Percentiles rank a stretch among this genome's conserved stretches.
Evolutionary conservation across 2,329 filamentous ascomycete species (phyloP).

Genomic region (Sporothrix pseudoabietina): DNA sequence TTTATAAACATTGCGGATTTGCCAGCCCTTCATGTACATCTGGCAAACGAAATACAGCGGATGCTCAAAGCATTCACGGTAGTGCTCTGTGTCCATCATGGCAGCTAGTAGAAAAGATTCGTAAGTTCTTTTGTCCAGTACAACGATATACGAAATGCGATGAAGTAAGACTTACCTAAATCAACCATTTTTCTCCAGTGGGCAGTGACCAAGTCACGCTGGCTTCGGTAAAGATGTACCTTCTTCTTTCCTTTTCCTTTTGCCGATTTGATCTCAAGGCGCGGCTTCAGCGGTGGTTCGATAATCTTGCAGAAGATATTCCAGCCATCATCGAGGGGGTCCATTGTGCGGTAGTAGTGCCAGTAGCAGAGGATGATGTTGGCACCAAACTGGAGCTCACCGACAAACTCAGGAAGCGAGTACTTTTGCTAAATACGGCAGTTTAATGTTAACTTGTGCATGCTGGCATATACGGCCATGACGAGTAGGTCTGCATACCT

Average conservation of each 20-base stretch:
- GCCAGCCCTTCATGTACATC: conserved; percentile 50
- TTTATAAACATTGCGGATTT: conserved; percentile 27
- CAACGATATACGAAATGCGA: not conserved
- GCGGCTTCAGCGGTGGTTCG: conserved; percentile 14
- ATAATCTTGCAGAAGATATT: conserved; percentile 36
- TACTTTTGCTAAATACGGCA: conserved; percentile 40
- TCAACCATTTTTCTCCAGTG: conserved; percentile 39
- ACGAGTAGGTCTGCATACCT: conserved; percentile 17
- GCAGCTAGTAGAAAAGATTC: not conserved
- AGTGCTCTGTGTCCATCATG: conserved; percentile 23
- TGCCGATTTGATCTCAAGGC: conserved; percentile 36
- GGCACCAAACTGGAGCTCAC: conserved; percentile 50
- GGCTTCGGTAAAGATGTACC: conserved; percentile 35
- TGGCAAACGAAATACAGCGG: conserved; percentile 51
- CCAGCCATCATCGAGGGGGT: conserved; percentile 40
- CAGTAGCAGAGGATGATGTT: conserved; percentile 53
- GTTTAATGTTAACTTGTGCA: not conserved
- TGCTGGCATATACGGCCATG: not conserved
- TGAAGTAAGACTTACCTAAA: conserved; percentile 29
- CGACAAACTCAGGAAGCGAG: conserved; percentile 47
- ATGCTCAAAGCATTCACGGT: conserved; percentile 41
- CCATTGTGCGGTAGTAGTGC: conserved; percentile 52
- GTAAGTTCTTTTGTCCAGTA: not conserved
- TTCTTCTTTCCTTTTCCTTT: conserved; percentile 38
- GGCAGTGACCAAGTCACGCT: conserved; percentile 42